Base-by-base conservation (phyloP, 2,329 filamentous ascomycete species). In the Dothistroma pini region DNA sequence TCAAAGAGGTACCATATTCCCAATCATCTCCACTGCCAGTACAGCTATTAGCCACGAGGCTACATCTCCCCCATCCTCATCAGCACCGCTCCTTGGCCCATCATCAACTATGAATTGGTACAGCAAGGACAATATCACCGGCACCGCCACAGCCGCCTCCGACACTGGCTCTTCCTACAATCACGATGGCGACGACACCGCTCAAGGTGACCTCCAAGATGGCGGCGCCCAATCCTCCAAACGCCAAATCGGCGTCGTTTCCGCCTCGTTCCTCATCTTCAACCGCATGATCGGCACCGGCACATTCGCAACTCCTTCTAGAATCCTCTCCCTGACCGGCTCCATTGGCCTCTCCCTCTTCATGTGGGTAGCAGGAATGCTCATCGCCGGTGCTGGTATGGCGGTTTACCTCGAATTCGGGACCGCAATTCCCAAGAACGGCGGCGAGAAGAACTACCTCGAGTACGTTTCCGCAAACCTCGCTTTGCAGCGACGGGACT, bases 381-480 rank as follows among this genome's bases (percentile, higher is more conserved):
- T 79, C 19, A 78, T 79, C 59, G 84, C 86, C 4, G 79, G 76
- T 12, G 83, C 84, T 11, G 86, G 86, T 59, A 84, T 85, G 57
- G 81, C 83, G n/a, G 84, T 88, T 21, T 87, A 87, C 64, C 77
- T 89, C 59, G 86, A 89, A 71, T 87, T 85, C 60, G 86, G 86
- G 25, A 88, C 85, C 0, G 85, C 82, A 0, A 81, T 89, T 50
- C 86, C 86, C 49, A 80, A 81, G 54, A 87, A 87, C 70, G 86
- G 86, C 47, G 85, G 86, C 19, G 79, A 80, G 58, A 76, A 81
- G 59, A 79, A 81, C 64, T 82, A 81, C 59, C 75, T 83, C 16
- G 77, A 81, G 67, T 81, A 78, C 57, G 65, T 67, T 67, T 65
- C 76, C 80, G 82, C 38, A 81, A 78, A 66, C 86, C 86, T 1